Percentiles rank a stretch among this genome's conserved stretches.
These are phyloP conservation scores for Mariannaea elegans DNA, from an alignment of 2,329 filamentous ascomycete species.

Conservation along the genomic window DNA sequence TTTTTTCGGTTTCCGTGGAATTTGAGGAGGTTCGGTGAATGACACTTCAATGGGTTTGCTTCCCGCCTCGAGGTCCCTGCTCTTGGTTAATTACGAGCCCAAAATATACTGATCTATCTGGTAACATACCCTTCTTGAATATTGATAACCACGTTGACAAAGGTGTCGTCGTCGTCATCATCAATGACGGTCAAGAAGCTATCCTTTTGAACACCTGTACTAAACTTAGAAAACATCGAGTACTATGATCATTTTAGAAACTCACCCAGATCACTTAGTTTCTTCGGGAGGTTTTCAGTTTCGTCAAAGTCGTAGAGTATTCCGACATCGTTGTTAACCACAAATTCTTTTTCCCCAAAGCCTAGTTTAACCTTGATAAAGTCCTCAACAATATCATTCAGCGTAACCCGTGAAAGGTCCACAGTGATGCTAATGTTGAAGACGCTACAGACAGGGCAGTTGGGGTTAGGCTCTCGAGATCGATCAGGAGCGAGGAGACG, in stretches of 20 bases:
- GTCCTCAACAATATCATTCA: constrained; percentile 81
- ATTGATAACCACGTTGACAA: constrained; percentile 82
- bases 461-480: constrained; percentile 73
- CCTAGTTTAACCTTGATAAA: constrained; percentile 76
- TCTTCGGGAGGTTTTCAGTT: constrained; percentile 84
- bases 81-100: constrained; percentile 39
- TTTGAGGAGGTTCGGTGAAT: constrained; percentile 54
- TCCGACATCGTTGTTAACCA: constrained; percentile 76
- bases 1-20: constrained; percentile 64
- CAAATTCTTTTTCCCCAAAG: constrained; percentile 82
- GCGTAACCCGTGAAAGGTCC: constrained; percentile 75
- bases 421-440: constrained; percentile 73
- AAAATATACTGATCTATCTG: background rate
- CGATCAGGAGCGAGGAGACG: constrained; percentile 67
- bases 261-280: constrained; percentile 77
- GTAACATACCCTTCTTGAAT: constrained; percentile 68
- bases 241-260: background rate
- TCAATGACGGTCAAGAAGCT: constrained; percentile 87
- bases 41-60: constrained; percentile 65
- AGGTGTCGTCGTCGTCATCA: constrained; percentile 76
- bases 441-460: constrained; percentile 85
- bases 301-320: constrained; percentile 81
- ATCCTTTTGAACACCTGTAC: constrained; percentile 71
- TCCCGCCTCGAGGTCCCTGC: constrained; percentile 53
- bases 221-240: background rate